Evolutionary conservation across 371 early-diverging fungal species (phyloP).

Genomic region (Gilbertella persicaria): DNA sequence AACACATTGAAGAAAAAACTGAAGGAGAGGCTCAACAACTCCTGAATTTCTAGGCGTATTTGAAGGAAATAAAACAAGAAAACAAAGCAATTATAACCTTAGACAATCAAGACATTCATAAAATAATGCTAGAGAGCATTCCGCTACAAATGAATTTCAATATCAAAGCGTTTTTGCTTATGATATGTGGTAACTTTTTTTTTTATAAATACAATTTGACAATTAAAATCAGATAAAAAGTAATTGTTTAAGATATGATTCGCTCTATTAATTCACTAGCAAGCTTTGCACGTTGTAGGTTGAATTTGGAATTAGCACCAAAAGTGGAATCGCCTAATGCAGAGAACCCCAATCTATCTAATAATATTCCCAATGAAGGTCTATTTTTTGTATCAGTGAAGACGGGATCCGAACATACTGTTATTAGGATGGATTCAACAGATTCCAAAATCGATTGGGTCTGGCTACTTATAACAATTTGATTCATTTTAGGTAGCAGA

Average conservation of each 20-base stretch:
- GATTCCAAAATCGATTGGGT: slow-evolving; percentile 65
- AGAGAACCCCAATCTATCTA: slow-evolving; percentile 51
- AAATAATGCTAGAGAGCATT: no score
- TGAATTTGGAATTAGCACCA: slow-evolving; percentile 30
- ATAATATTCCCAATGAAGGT: slow-evolving; percentile 33
- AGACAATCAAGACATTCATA: no score
- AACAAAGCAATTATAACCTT: no score
- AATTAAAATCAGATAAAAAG: no score
- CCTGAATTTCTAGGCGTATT: no score
- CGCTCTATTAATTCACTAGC: slow-evolving; percentile 56
- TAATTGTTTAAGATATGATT: slow-evolving; percentile 50
- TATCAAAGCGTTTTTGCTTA: no score
- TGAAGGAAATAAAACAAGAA: no score
- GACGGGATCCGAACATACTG: slow-evolving; percentile 65
- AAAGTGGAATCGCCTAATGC: slow-evolving; percentile 26
- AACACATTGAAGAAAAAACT: no score
- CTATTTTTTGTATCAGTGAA: slow-evolving; percentile 39
- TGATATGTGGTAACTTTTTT: no score
- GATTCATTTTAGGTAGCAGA: slow-evolving; percentile 71
- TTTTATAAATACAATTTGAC: no score
- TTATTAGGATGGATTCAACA: slow-evolving; percentile 69
- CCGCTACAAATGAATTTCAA: no score
- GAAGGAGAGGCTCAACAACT: no score
- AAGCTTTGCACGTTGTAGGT: slow-evolving; percentile 40
- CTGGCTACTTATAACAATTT: slow-evolving; percentile 65